Percentiles rank a stretch among this genome's conserved stretches.
Evolutionary conservation across 2,329 filamentous ascomycete genomes (phyloP).

Genomic region (Botrytis squamosa): DNA sequence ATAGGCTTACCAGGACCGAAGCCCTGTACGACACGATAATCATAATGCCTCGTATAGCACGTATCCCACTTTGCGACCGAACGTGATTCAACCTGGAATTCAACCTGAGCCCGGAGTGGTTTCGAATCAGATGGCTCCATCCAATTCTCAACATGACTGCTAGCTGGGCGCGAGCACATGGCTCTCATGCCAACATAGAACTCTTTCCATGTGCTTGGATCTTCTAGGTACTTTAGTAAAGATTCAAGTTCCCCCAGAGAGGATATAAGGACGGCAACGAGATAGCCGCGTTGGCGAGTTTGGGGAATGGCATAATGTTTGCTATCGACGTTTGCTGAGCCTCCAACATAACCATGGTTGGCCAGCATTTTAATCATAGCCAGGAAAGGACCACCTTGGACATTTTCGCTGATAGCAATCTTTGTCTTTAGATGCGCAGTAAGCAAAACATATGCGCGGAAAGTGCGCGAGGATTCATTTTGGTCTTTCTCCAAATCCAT

Average conservation of each 20-base stretch:
- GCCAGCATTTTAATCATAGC: conserved; percentile 25
- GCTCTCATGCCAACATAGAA: background rate
- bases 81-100: conserved; percentile 34
- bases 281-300: conserved; percentile 60
- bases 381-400: conserved; percentile 58
- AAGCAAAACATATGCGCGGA: conserved; percentile 60
- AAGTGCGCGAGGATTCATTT: conserved; percentile 67
- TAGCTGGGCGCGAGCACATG: conserved; percentile 51
- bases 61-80: conserved; percentile 26
- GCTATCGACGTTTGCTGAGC: conserved; percentile 56
- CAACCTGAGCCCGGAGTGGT: background rate
- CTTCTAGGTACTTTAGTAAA: background rate
- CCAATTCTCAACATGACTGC: conserved; percentile 61
- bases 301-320: conserved; percentile 75
- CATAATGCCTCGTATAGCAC: conserved; percentile 51
- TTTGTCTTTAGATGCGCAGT: conserved; percentile 54
- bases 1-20: conserved; percentile 53
- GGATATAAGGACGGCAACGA: conserved; percentile 52
- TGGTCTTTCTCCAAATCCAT: conserved; percentile 49
- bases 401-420: conserved; percentile 72
- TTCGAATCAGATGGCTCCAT: conserved; percentile 50
- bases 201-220: background rate
- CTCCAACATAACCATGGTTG: conserved; percentile 54
- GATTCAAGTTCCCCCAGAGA: background rate
- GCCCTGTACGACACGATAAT: conserved; percentile 48